Conservation (phyloP, 106 monocot genomes). For the Narthecium ossifragum region DNA sequence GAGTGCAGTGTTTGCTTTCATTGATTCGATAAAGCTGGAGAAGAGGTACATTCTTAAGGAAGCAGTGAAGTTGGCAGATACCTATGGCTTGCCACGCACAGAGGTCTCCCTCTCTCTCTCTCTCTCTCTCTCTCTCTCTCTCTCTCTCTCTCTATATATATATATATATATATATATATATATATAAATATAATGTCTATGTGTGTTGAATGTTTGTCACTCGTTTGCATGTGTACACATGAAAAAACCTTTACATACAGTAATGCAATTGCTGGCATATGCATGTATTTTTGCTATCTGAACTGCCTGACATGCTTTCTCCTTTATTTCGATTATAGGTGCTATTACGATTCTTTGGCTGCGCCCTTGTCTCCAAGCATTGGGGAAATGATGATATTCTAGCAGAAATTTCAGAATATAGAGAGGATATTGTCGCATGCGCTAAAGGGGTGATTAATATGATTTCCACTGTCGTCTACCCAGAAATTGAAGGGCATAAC, state of each 20-base stretch:
- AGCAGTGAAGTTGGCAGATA: conserved; percentile 68
- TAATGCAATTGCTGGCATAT: no score
- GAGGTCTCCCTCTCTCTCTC: conserved; percentile 54
- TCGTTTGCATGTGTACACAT: no score
- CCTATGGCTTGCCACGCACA: conserved; percentile 55
- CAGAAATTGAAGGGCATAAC: conserved; percentile 67
- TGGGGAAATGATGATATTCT: conserved; percentile 92
- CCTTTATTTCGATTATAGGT: conserved; percentile 36
- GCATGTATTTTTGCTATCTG: background rate
- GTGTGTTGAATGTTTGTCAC: no score
- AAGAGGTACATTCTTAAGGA: conserved; percentile 70
- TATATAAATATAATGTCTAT: no score
- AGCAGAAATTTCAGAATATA: conserved; percentile 68
- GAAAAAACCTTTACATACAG: no score
- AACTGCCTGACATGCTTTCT: background rate
- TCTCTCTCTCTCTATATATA: no score
- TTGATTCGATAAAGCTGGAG: conserved; percentile 81
- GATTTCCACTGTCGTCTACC: conserved; percentile 61
- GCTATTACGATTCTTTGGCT: conserved; percentile 61
- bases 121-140: conserved; percentile 2
- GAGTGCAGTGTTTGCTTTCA: conserved; percentile 43
- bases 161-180: no score
- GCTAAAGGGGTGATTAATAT: conserved; percentile 58
- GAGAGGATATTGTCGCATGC: conserved; percentile 61
- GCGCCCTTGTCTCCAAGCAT: conserved; percentile 71